Evolutionary conservation across 2,329 filamentous ascomycete species (phyloP), one percentile per base, ranked within the genome.

Genomic region (Aspergillus pseudoterreus): DNA sequence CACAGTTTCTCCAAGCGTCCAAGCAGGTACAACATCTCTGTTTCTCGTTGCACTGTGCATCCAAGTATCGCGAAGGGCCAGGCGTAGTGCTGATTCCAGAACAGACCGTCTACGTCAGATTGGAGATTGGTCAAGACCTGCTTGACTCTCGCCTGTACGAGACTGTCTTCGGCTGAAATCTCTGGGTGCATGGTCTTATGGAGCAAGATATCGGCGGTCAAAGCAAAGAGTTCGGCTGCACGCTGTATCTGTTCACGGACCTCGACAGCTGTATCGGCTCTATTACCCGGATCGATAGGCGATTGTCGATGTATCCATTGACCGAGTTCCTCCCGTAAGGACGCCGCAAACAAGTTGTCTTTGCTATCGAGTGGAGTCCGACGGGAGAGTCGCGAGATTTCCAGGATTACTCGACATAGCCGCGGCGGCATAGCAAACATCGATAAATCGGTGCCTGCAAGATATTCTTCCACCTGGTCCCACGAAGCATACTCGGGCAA

Each of bases 201-300:
- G 42, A 49, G 36, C n/a, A 49, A 14, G 15, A 49, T 49, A 32
- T 49, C 46, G 11, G 46, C 46, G 11, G 46, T 43, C 36, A 49
- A 15, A 1, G 46, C 46, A 43, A 41, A 49, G 22, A 49, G 38
- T 24, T 42, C 46, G 4, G 46, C 46, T 17, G 46, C 46, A 11
- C 27, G 36, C 19, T 43, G 46, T 15, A 49, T 49, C 17, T 49
- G 39, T 22, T 22, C 39, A 14, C 12, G 15, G 3, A 8, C 39
- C n/a, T 21, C 19, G 17, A 19, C 46, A 17, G 22, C 35, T 11
- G 15, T 9, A 12, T n/a, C 15, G 30, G 11, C 38, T 21, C 19
- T 4, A 14, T 49, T 11, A 8, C 36, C 45, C 22, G 17, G 19
- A 9, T 39, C 35, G 6, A 17, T 33, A 9, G 21, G 22, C n/a